Evolutionary conservation across 129 eudicot genomes (phyloP).

Genomic region (Artemisia argyi): DNA sequence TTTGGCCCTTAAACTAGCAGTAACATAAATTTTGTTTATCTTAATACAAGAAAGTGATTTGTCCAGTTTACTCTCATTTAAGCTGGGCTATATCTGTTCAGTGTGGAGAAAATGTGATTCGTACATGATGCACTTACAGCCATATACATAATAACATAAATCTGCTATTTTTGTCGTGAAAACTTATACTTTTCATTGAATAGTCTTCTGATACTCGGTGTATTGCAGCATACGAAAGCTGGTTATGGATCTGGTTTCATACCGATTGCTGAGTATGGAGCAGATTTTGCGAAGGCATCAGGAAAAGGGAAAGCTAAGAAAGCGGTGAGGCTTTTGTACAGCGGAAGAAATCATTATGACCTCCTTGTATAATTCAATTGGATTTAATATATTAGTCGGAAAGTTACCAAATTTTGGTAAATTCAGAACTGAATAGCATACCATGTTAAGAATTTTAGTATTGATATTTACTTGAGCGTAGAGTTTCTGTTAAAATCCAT

Average conservation of each 20-base stretch:
- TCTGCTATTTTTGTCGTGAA: neutral
- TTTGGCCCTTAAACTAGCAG: constrained; percentile 1
- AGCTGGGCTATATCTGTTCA: neutral
- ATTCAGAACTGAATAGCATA: neutral
- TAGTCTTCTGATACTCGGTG: constrained; percentile 5
- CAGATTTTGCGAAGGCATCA: constrained; percentile 51
- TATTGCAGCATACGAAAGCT: constrained; percentile 56
- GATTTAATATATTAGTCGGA: neutral
- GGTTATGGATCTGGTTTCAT: constrained; percentile 76
- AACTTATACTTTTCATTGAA: constrained; percentile 2
- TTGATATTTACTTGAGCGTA: no score
- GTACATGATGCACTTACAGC: neutral
- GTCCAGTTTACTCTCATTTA: no score
- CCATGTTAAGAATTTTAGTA: no score
- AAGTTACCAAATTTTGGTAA: constrained; percentile 3
- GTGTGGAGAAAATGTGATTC: neutral
- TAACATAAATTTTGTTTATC: neutral
- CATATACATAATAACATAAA: neutral
- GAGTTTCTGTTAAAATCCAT: no score
- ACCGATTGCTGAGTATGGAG: constrained; percentile 96
- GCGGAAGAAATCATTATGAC: constrained; percentile 94
- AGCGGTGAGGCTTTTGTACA: constrained; percentile 80
- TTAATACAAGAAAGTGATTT: neutral
- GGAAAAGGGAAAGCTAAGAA: constrained; percentile 48
- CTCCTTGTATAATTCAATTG: constrained; percentile 53